phyloP scores from a whole-genome alignment of 2,329 filamentous ascomycete genomes.

The Ceratocystiopsis sp. region DNA sequence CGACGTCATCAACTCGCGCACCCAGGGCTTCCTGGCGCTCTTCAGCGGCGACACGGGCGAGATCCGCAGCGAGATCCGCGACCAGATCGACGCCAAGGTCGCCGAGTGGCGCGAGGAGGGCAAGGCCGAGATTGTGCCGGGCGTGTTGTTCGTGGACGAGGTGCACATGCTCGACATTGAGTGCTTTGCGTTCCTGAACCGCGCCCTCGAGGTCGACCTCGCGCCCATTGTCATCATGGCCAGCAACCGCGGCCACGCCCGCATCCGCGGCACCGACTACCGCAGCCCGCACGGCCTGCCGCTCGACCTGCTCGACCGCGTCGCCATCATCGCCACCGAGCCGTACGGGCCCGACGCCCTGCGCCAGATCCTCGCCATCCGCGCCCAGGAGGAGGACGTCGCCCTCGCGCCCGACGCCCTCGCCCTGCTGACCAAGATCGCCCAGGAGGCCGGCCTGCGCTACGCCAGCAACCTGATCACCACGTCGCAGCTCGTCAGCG shows the following conservation, averaged over 20 bases:
- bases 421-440: constrained; percentile 88
- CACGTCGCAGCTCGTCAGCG: constrained; percentile 71
- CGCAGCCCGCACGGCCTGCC: constrained; percentile 84
- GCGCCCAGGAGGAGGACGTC: constrained; percentile 90
- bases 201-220: constrained; percentile 83
- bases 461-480: constrained; percentile 98
- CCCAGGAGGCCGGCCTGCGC: constrained; percentile 74
- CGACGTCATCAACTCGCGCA: constrained; percentile 96
- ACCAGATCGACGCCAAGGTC: constrained; percentile 98
- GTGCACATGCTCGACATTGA: constrained; percentile 99
- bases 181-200: constrained; percentile 97
- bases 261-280: constrained; percentile 87
- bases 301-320: constrained; percentile 86
- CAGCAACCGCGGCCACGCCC: constrained; percentile 81
- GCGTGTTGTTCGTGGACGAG: constrained; percentile 95
- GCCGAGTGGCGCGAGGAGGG: constrained; percentile 99
- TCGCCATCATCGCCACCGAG: constrained; percentile 91
- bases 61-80: constrained; percentile 89
- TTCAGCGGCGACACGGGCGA: constrained; percentile 98
- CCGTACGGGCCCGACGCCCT: constrained; percentile 72
- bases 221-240: constrained; percentile 99
- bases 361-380: constrained; percentile 78
- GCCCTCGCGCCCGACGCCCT: constrained; percentile 81
- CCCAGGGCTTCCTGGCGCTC: constrained; percentile 92
- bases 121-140: constrained; percentile 94